Evolutionary conservation across 2,329 filamentous ascomycete species (phyloP), one percentile per base, ranked within the genome.

Genomic region (Neopestalotiopsis rosae): DNA sequence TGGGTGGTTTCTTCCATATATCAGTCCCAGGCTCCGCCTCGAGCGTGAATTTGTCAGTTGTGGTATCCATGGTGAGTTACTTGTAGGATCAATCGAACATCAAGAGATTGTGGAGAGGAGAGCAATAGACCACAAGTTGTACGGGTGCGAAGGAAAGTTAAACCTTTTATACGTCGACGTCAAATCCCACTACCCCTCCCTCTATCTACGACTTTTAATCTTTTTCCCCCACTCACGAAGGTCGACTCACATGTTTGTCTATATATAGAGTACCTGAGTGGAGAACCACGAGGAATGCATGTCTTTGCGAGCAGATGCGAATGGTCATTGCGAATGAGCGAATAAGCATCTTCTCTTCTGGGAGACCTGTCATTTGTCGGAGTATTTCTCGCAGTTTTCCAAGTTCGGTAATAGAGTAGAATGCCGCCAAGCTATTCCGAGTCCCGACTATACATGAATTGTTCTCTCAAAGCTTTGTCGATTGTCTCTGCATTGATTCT

Each of bases 1-100:
- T 79, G 0, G 87, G 86, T 1, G 88, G 86, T 77, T 89, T 89
- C 73, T 87, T 84, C 88, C 88, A 91, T 72, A 90, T 84, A 76
- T 91, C 89, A 59, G 87, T 90, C 3, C 80, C 82, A 1, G 87
- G 79, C 2, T 78, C 71, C 9, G 84, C 81, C 66, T 77, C 82
- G 69, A 88, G 81, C 34, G 74, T 76, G 76, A 87, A 87, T 17
- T 70, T 61, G 5, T 69, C 69, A 24, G 63, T 52, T 56, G 61
- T 67, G 38, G 32, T 40, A 65, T 59, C 49, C 67, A 68, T 70
- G 17, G 10, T 42, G 17, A 28, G 57, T 17, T 24, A 7, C 30
- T 13, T 24, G 6, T 34, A 28, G 24, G 57, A 13, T 17, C 4
- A 24, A 17, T 59, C 14, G 12, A 14, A 14, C 14, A 3, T 20